Percentiles rank a stretch among this genome's conserved stretches.
Conservation (phyloP, 352 stramenopile species). For the Plasmopara muralis region DNA sequence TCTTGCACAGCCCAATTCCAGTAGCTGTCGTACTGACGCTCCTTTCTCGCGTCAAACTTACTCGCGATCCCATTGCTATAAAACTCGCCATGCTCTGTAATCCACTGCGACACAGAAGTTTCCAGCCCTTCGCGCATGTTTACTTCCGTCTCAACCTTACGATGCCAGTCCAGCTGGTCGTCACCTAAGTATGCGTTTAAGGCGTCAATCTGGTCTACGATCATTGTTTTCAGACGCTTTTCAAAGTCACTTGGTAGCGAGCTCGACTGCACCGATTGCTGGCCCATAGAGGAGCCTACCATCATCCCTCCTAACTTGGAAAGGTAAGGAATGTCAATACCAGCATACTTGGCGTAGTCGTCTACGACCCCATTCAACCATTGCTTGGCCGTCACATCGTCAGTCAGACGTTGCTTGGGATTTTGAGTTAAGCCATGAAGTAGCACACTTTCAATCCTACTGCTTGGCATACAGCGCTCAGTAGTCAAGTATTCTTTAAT, state of each 20-base stretch:
- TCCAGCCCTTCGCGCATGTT: constrained; percentile 54
- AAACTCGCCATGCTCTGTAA: constrained; percentile 49
- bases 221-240: constrained; percentile 49
- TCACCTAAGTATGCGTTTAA: constrained; percentile 45
- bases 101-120: constrained; percentile 37
- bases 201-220: constrained; percentile 45
- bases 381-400: constrained; percentile 57
- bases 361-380: constrained; percentile 77
- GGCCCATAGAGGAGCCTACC: constrained; percentile 22
- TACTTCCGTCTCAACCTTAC: constrained; percentile 43
- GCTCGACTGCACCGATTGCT: constrained; percentile 24
- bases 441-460: constrained; percentile 72
- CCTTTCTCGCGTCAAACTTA: constrained; percentile 67
- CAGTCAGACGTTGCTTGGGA: constrained; percentile 60
- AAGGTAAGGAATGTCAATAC: constrained; percentile 52
- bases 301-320: constrained; percentile 36
- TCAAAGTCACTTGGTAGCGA: constrained; percentile 43
- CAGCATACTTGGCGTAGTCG: constrained; percentile 60
- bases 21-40: constrained; percentile 71
- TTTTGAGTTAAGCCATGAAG: constrained; percentile 64
- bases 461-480: constrained; percentile 65
- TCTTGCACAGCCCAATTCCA: constrained; percentile 81
- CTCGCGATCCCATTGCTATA: constrained; percentile 47
- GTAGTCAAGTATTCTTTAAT: constrained; percentile 66
- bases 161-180: constrained; percentile 44